A percentile compares a stretch with the other conserved stretches of the same genome.
These are phyloP conservation scores for Globisporangium abappressorium DNA, from an alignment of 352 stramenopile genomes.

Conservation along the genomic window DNA sequence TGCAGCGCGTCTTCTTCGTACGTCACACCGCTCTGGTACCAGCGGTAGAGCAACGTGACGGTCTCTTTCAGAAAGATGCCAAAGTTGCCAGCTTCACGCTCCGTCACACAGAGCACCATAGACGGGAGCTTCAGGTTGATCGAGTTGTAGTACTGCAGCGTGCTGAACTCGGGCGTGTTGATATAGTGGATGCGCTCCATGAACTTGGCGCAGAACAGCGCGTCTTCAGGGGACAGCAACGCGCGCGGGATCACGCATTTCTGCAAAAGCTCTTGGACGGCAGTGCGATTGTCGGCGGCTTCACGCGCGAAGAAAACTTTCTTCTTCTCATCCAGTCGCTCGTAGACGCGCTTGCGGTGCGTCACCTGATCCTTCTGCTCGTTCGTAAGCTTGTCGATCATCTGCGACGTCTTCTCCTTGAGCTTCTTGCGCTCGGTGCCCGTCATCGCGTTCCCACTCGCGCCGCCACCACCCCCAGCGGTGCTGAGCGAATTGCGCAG, in stretches of 20 bases:
- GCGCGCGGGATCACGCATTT: slow-evolving; percentile 76
- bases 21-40: slow-evolving; percentile 74
- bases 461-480: slow-evolving; percentile 21
- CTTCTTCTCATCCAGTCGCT: slow-evolving; percentile 75
- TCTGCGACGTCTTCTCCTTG: slow-evolving; percentile 73
- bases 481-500: slow-evolving; percentile 57
- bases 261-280: slow-evolving; percentile 71
- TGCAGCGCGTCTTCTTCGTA: slow-evolving; percentile 81
- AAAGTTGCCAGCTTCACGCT: slow-evolving; percentile 84
- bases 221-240: slow-evolving; percentile 80
- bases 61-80: slow-evolving; percentile 86
- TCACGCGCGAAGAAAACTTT: slow-evolving; percentile 52
- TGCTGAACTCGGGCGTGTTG: slow-evolving; percentile 68
- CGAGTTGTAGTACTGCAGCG: slow-evolving; percentile 81
- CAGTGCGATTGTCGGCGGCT: slow-evolving; percentile 38
- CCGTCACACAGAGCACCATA: slow-evolving; percentile 77
- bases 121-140: slow-evolving; percentile 74
- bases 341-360: slow-evolving; percentile 81
- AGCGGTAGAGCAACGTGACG: slow-evolving; percentile 58
- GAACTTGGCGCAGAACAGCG: slow-evolving; percentile 83
- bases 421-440: slow-evolving; percentile 73
- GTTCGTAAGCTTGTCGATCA: slow-evolving; percentile 81
- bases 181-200: slow-evolving; percentile 78
- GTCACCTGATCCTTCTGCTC: slow-evolving; percentile 86
- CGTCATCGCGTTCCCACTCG: slow-evolving; percentile 21